A percentile compares a stretch with the other conserved stretches of the same genome.
phyloP scores from a whole-genome alignment of 371 early-diverging fungal genomes.

The Capniomyces stellatus region DNA sequence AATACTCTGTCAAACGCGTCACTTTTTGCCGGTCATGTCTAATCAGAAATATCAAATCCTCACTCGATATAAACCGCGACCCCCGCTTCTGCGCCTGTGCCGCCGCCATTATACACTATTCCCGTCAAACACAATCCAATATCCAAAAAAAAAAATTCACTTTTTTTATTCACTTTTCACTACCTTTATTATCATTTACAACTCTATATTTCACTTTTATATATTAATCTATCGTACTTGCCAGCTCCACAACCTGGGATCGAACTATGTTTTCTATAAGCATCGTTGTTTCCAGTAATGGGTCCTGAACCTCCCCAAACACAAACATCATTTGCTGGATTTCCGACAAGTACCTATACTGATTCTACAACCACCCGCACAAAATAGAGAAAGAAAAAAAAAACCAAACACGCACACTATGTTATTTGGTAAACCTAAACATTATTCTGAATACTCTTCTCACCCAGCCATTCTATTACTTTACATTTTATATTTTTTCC shows the following conservation, averaged over 20 bases:
- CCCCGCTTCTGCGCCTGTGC: slow-evolving; percentile 68
- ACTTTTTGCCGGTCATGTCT: slow-evolving; percentile 86
- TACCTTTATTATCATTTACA: too few species aligned
- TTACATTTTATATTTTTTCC: too few species aligned
- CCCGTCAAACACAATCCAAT: too few species aligned
- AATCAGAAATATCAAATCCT: slow-evolving; percentile 92
- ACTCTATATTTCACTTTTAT: too few species aligned
- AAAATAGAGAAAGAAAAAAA: too few species aligned
- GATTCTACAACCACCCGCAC: too few species aligned
- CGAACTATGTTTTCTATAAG: slow-evolving; percentile 87
- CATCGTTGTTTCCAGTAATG: slow-evolving; percentile 64
- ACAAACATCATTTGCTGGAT: slow-evolving; percentile 98
- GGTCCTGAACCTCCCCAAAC: slow-evolving; percentile 85
- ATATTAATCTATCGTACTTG: too few species aligned
- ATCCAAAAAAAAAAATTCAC: neutral
- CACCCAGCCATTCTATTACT: too few species aligned
- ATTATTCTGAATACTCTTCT: too few species aligned
- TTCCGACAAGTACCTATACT: slow-evolving; percentile 39
- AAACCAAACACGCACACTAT: too few species aligned
- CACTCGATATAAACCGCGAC: slow-evolving; percentile 63
- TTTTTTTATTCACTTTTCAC: slow-evolving; percentile 4
- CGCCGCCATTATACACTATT: slow-evolving; percentile 67
- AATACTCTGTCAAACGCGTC: slow-evolving; percentile 68
- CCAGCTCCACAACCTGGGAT: slow-evolving; percentile 86
- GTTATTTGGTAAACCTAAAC: too few species aligned